phyloP scores from a whole-genome alignment of 352 stramenopile species.

The Phytophthora vignae region DNA sequence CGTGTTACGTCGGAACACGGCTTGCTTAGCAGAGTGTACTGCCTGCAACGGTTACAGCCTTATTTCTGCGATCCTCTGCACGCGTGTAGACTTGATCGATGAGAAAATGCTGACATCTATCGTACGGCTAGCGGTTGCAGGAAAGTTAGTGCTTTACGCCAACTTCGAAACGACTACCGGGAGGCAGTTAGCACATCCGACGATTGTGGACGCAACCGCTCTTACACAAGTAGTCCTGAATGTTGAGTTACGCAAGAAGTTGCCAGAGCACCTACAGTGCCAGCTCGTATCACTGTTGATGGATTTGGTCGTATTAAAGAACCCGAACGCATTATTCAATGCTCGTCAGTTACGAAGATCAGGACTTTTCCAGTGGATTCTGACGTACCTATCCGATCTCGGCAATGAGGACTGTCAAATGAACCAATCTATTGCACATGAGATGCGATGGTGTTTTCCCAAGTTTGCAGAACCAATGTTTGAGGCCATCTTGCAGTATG shows the following conservation, averaged over 20 bases:
- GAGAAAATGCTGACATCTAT: slow-evolving; percentile 51
- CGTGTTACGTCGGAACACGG: slow-evolving; percentile 63
- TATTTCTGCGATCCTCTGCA: slow-evolving; percentile 51
- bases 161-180: not conserved
- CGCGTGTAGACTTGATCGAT: slow-evolving; percentile 58
- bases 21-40: slow-evolving; percentile 69
- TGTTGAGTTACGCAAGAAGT: slow-evolving; percentile 44
- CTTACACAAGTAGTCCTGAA: slow-evolving; percentile 68
- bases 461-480: slow-evolving; percentile 43
- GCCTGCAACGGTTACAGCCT: slow-evolving; percentile 65
- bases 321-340: slow-evolving; percentile 85
- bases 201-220: slow-evolving; percentile 63
- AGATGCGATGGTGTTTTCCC: slow-evolving; percentile 65
- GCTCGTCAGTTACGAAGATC: slow-evolving; percentile 67
- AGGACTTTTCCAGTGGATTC: slow-evolving; percentile 61
- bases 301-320: slow-evolving; percentile 51
- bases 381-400: slow-evolving; percentile 65
- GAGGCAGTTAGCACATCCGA: slow-evolving; percentile 28
- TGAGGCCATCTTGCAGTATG: slow-evolving; percentile 60
- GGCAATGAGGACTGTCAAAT: slow-evolving; percentile 51
- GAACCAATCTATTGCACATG: slow-evolving; percentile 32
- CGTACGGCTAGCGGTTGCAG: slow-evolving; percentile 59
- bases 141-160: slow-evolving; percentile 33
- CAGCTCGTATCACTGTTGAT: slow-evolving; percentile 60
- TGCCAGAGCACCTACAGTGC: slow-evolving; percentile 57